Evolutionary conservation across 768 basidiomycete genomes (phyloP), one percentile per base, ranked within the genome.

Genomic region (Auricularia sp.): DNA sequence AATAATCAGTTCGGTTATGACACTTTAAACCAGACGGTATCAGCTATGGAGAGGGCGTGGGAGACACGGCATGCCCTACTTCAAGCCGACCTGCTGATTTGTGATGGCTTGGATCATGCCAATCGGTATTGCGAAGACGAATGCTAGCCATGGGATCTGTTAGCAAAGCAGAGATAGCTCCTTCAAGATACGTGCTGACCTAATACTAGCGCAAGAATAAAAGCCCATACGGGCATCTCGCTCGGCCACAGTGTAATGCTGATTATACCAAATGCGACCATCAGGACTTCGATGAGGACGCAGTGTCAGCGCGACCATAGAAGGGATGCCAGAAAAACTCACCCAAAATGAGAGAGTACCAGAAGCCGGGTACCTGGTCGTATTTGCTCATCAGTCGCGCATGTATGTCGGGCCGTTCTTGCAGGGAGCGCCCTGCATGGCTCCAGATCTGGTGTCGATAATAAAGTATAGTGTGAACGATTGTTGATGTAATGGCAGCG

Each of bases 101-200:
- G 93, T 92, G 72, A 94, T 89, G 35, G 92, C 91, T 69, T 89
- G 86, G 62, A 94, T 81, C 83, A 95, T 90, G 68, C 89, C 85
- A 61, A 87, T 75, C 3, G 94, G 94, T 45, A 91, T 70, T 1
- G 84, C 69, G 61, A 89, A 70, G 64, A 81, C 42, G 65, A 87
- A 69, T n/a, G 81, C 72, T 66, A 21, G 16, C 8, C 39, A 42
- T 62, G 35, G 70, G 62, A 63, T 69, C 70, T 21, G n/a, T 34
- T n/a, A 74, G 71, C 62, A 18, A 45, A 45, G 44, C 44, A 36
- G 70, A 10, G 47, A 18, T 74, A 66, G 77, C 63, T 69, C 69
- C 11, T 68, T 77, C 64, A 72, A 65, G 62, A 73, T 62, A 59
- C 8, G 18, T 29, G 34, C 7, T 29, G 21, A 65, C 64, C 64